These are phyloP conservation scores for Termitomyces sp. DNA, from an alignment of 768 basidiomycete species.

Conservation along the genomic window DNA sequence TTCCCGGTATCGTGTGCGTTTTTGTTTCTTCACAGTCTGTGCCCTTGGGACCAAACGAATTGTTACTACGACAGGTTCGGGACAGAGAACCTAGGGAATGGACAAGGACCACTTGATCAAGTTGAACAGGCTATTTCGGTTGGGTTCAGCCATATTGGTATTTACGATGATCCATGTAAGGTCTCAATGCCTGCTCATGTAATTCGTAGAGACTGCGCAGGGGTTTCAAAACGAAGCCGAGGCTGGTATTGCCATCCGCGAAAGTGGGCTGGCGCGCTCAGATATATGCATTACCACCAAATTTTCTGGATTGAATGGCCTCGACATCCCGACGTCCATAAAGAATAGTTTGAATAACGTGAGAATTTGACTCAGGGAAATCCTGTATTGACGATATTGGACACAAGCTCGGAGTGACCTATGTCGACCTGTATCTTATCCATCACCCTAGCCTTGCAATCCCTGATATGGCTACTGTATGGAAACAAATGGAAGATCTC, in stretches of 20 bases:
- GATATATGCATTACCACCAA: conserved; percentile 54
- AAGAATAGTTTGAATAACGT: conserved; percentile 47
- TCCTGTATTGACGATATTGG: conserved; percentile 1
- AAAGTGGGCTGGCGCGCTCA: conserved; percentile 39
- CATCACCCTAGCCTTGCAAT: conserved; percentile 37
- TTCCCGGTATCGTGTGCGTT: conserved; percentile 35
- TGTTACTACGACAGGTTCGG: conserved; percentile 39
- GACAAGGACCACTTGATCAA: conserved; percentile 42
- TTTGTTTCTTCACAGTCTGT: background rate
- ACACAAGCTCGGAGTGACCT: conserved; percentile 49
- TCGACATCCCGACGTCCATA: conserved; percentile 24
- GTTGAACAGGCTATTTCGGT: conserved; percentile 58
- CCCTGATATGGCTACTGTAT: conserved; percentile 31
- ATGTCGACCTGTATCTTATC: conserved; percentile 69
- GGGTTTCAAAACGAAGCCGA: conserved; percentile 38
- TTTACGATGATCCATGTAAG: conserved; percentile 9
- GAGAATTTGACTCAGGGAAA: conserved; percentile 2
- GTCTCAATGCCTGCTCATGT: background rate
- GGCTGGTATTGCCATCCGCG: conserved; percentile 35
- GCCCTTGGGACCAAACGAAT: background rate
- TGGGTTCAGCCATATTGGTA: conserved; percentile 61
- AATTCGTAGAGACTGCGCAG: conserved; percentile 56
- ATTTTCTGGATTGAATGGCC: conserved; percentile 23
- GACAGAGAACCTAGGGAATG: conserved; percentile 61
- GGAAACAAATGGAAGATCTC: conserved; percentile 53